Conservation (phyloP, 345 rosid species). For the Moricandia arvensis region DNA sequence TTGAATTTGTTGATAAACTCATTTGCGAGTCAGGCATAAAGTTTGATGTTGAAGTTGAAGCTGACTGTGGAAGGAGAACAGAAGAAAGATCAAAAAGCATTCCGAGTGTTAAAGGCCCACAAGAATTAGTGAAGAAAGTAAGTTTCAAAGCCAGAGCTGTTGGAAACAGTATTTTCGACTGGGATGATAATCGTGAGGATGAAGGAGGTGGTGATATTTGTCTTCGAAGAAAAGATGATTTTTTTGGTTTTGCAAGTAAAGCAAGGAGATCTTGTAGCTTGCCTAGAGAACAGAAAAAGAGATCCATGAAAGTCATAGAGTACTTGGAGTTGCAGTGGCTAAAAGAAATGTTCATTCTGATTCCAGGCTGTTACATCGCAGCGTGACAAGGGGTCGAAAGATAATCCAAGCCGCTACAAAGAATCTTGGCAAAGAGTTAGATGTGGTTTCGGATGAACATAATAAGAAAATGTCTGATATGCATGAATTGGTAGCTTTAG, state of each 20-base stretch:
- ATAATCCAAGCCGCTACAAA: slow-evolving; percentile 36
- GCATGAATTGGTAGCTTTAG: slow-evolving; percentile 42
- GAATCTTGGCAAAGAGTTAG: slow-evolving; percentile 56
- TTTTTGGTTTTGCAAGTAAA: slow-evolving; percentile 40
- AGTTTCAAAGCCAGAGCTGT: slow-evolving; percentile 35
- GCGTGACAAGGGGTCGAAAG: slow-evolving; percentile 35
- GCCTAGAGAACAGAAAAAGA: slow-evolving; percentile 9
- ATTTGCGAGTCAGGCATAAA: slow-evolving; percentile 50
- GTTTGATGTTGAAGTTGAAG: slow-evolving; percentile 45
- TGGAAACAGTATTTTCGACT: slow-evolving; percentile 53
- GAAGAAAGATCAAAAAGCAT: slow-evolving; percentile 40
- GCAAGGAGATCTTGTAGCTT: slow-evolving; percentile 30
- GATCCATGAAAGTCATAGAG: neutral
- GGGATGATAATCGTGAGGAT: slow-evolving; percentile 78
- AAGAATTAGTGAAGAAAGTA: slow-evolving; percentile 61
- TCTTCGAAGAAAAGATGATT: slow-evolving; percentile 62
- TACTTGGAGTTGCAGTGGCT: slow-evolving; percentile 34
- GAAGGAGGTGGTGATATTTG: slow-evolving; percentile 86
- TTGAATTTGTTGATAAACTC: slow-evolving; percentile 67
- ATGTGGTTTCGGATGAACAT: slow-evolving; percentile 36
- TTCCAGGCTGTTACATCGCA: slow-evolving; percentile 40
- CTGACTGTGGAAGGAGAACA: slow-evolving; percentile 41
- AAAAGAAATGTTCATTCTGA: slow-evolving; percentile 47
- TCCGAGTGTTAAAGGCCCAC: slow-evolving; percentile 57
- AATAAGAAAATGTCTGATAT: slow-evolving; percentile 19